Conservation (phyloP, 108 stramenopile species). For the Cyclotella atomus region DNA sequence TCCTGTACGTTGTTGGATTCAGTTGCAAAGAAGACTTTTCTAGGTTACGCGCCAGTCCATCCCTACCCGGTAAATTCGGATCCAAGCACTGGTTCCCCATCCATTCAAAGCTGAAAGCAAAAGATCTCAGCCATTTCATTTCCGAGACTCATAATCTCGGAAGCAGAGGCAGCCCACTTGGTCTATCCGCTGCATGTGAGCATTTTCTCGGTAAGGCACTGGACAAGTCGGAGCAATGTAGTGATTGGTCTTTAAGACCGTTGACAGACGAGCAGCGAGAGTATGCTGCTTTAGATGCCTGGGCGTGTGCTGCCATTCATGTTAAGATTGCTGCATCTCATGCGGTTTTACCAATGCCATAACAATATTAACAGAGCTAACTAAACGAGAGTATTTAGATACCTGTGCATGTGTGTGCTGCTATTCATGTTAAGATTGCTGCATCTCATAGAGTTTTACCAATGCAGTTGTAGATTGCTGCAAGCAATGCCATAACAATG, state of each 20-base stretch:
- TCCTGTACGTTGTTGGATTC: constrained; percentile 63
- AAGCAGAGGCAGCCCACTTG: constrained; percentile 31
- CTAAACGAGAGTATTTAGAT: constrained; percentile 71
- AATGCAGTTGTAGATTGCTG: background rate
- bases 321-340: constrained; percentile 27
- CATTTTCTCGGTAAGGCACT: constrained; percentile 70
- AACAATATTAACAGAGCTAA: background rate
- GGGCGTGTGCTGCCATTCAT: constrained; percentile 71
- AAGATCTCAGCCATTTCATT: constrained; percentile 54
- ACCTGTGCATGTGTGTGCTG: constrained; percentile 68
- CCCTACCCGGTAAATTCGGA: constrained; percentile 2
- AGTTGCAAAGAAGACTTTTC: constrained; percentile 71
- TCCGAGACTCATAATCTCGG: constrained; percentile 45
- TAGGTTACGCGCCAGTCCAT: constrained; percentile 60
- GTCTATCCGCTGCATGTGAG: constrained; percentile 64
- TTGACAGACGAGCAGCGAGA: constrained; percentile 63
- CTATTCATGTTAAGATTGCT: constrained; percentile 53
- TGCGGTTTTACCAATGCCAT: background rate
- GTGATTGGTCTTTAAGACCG: constrained; percentile 64
- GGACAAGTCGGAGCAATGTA: constrained; percentile 82
- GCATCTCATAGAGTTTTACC: constrained; percentile 1
- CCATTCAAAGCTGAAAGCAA: constrained; percentile 27
- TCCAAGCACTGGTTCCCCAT: constrained; percentile 44
- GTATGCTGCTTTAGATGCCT: constrained; percentile 81
- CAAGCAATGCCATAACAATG: background rate